These are phyloP conservation scores for Plicaturopsis crispa DNA, from an alignment of 768 basidiomycete genomes.

Conservation along the genomic window DNA sequence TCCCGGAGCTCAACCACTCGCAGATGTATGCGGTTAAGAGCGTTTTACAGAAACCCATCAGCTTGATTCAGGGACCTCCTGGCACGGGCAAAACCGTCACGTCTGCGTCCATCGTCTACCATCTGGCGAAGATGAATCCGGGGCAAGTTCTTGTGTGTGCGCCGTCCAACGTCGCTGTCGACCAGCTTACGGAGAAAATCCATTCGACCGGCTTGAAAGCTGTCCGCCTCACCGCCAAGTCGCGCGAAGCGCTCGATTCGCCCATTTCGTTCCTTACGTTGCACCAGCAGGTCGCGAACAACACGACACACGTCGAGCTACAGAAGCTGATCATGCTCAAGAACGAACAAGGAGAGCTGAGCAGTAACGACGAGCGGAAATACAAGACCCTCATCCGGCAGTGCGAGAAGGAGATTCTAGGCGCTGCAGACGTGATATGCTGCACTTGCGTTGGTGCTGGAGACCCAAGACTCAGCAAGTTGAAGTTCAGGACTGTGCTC, in stretches of 20 bases:
- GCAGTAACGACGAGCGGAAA: constrained; percentile 94
- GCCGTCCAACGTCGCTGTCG: constrained; percentile 98
- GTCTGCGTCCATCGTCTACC: constrained; percentile 97
- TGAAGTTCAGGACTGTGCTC: constrained; percentile 97
- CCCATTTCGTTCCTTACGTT: constrained; percentile 89
- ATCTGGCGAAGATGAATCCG: constrained; percentile 99
- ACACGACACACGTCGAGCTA: constrained; percentile 90
- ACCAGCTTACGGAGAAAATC: constrained; percentile 98
- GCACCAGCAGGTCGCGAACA: constrained; percentile 96
- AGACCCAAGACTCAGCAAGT: constrained; percentile 90
- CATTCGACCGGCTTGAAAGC: constrained; percentile 98
- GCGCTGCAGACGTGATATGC: constrained; percentile 95
- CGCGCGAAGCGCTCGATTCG: constrained; percentile 96
- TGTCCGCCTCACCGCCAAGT: constrained; percentile 95
- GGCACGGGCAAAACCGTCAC: constrained; percentile 99
- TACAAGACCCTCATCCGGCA: constrained; percentile 93
- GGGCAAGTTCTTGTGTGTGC: constrained; percentile 99
- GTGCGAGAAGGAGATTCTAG: constrained; percentile 96
- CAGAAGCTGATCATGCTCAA: constrained; percentile 98
- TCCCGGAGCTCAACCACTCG: constrained; percentile 97
- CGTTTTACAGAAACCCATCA: constrained; percentile 95
- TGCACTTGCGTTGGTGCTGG: constrained; percentile 98
- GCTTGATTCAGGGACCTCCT: constrained; percentile 96
- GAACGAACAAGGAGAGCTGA: constrained; percentile 95
- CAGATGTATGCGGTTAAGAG: constrained; percentile 99